Percentiles rank a stretch among this genome's conserved stretches.
Conservation (phyloP, 495 filamentous ascomycete species). For the Penicillium parvum region DNA sequence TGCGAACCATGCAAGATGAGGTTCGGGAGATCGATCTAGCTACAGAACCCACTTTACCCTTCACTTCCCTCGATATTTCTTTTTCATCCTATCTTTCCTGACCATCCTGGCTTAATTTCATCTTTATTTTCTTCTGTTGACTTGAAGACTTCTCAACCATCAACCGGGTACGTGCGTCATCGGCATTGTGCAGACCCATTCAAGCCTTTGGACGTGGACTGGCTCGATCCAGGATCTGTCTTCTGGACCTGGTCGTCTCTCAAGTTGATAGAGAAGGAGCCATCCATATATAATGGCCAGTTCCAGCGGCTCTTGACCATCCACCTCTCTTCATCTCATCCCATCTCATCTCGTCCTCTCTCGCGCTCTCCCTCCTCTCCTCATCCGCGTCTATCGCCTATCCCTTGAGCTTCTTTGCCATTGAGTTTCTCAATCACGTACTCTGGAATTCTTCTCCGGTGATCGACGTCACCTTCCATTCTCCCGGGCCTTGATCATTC, state of each 20-base stretch:
- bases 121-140: neutral
- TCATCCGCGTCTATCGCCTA: too few species aligned
- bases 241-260: neutral
- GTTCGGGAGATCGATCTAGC: neutral
- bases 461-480: constrained; percentile 24
- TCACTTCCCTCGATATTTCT: neutral
- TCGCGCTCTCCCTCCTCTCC: too few species aligned
- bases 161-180: constrained; percentile 18
- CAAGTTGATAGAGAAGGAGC: constrained; percentile 2
- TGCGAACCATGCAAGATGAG: constrained; percentile 6
- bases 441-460: constrained; percentile 13
- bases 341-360: constrained; percentile 2
- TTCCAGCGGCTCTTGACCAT: constrained; percentile 1
- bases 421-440: neutral
- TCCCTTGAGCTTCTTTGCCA: neutral
- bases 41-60: neutral
- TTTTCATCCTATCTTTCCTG: neutral
- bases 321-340: neutral
- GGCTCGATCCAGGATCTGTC: constrained; percentile 7
- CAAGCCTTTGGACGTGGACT: constrained; percentile 10
- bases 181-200: constrained; percentile 17
- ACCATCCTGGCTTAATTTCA: neutral
- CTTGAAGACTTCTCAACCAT: constrained; percentile 2
- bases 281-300: constrained; percentile 20
- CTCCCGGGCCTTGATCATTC: constrained; percentile 19